Evolutionary conservation across 441 rosid species (phyloP), one percentile per base, ranked within the genome.

Genomic region (Omphalea diandra): DNA sequence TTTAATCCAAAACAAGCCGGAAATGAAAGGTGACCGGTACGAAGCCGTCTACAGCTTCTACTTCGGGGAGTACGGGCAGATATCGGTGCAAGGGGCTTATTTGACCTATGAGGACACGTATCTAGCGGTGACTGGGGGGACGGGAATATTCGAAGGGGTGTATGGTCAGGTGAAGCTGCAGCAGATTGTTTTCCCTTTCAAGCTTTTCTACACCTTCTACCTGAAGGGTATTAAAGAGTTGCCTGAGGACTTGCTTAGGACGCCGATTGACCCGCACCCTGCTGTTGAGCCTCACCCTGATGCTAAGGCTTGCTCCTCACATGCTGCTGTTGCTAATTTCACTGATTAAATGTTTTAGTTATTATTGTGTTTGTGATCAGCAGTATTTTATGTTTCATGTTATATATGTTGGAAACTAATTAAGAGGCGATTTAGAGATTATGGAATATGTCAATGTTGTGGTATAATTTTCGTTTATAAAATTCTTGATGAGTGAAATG

Each of bases 1-100:
- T 14, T 66, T 87, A 70, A 84, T 94, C 61, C 82, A 86, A 77
- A 76, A 91, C 85, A 90, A 89, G 47, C 86, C 91, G 7, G 89
- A 83, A 72, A 83, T 72, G 85, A 93, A 89, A 41, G 94, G 98
- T 7, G 96, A 93, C 31, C 77, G 96, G 1, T 89, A 87, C 62
- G 96, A 93, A 75, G 97, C 98, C 0, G 80, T 59, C 0, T 90
- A 75, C 85, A 93, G 96, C 83, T 85, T 93, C 63, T 86, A 89
- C 86, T 89, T 93, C 60, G 96, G 97, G 0, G 91, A 88, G 58
- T 84, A 93, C 56, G 97, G 98, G 15, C 96, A 90, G 54, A 65
- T 93, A 24, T 32, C 94, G 0, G 94, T 93, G 67, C 94, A 90
- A 62, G 98, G 97, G 11, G 63, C 87, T 0, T 93, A 93, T 73